These are phyloP conservation scores for Cryomyces minteri DNA, from an alignment of 495 filamentous ascomycete species.

Conservation along the genomic window DNA sequence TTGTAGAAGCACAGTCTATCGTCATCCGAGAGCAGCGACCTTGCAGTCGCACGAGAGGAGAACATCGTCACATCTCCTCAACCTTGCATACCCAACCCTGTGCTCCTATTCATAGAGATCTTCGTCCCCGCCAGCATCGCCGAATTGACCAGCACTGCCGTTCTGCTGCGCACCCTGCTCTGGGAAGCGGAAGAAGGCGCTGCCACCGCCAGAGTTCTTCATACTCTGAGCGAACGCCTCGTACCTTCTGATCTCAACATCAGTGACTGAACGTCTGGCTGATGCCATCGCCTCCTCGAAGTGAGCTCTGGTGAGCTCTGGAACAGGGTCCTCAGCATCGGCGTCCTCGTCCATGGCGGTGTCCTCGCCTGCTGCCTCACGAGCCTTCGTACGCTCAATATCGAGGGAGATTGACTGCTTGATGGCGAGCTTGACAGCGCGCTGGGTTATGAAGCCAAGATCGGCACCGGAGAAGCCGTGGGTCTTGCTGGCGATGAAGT, in stretches of 20 bases:
- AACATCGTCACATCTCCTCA: too few relatives aligned
- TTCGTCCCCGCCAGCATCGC: conserved; percentile 17
- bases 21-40: too few relatives aligned
- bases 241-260: conserved; percentile 93
- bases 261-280: conserved; percentile 80
- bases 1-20: too few relatives aligned
- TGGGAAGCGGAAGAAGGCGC: conserved; percentile 95
- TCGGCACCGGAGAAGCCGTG: conserved; percentile 99
- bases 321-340: conserved; percentile 85
- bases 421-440: conserved; percentile 97
- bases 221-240: conserved; percentile 97
- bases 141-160: conserved; percentile 11
- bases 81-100: neutral
- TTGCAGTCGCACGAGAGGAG: too few relatives aligned
- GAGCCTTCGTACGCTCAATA: conserved; percentile 74
- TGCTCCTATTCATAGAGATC: conserved; percentile 16
- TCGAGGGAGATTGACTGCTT: conserved; percentile 86
- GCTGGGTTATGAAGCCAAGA: conserved; percentile 96
- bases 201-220: conserved; percentile 80
- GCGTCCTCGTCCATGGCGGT: conserved; percentile 60
- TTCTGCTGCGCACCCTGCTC: conserved; percentile 13
- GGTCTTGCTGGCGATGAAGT: conserved; percentile 89
- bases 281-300: conserved; percentile 97
- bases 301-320: conserved; percentile 84
- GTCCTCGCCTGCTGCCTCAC: conserved; percentile 56